Evolutionary conservation across 108 stramenopile species (phyloP).

Genomic region (Nannochloropsis salina): DNA sequence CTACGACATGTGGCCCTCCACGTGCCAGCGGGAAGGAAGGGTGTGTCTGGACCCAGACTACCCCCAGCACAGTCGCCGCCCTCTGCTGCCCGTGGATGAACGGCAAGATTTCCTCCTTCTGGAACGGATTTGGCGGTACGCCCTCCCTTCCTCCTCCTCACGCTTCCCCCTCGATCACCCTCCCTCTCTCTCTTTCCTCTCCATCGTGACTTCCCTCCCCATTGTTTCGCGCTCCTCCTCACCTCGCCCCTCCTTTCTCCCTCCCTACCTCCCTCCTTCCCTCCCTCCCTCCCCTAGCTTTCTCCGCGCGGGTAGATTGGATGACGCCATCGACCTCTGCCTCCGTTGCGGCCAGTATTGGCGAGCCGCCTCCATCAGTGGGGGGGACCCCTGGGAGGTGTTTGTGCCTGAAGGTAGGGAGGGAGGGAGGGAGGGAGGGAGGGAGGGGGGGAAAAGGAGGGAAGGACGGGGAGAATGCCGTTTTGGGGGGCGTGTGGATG

Average conservation of each 20-base stretch:
- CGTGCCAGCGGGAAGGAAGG: not conserved
- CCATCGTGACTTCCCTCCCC: not conserved
- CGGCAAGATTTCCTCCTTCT: not conserved
- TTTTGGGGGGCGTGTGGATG: too few species aligned
- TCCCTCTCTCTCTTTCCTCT: not conserved
- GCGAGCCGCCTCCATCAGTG: not conserved
- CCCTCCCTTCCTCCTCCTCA: not conserved
- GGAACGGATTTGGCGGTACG: not conserved
- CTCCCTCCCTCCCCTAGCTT: constrained; percentile 3
- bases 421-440: constrained; percentile 10
- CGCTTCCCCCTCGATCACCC: not conserved
- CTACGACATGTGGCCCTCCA: not conserved
- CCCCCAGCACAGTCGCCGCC: not conserved
- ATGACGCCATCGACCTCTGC: not conserved
- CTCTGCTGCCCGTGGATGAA: not conserved
- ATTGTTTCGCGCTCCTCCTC: not conserved
- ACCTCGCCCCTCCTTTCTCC: not conserved
- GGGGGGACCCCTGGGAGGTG: constrained; percentile 9
- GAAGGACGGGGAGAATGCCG: too few species aligned
- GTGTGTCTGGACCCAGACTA: not conserved
- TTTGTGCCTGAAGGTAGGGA: not conserved
- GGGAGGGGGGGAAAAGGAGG: not conserved
- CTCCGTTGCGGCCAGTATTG: not conserved
- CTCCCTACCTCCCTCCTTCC: not conserved
- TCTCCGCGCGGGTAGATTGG: not conserved